Percentiles rank a stretch among this genome's conserved stretches.
Evolutionary conservation across 331 rosid species (phyloP).

Genomic region (Erythrophleum ivorense): DNA sequence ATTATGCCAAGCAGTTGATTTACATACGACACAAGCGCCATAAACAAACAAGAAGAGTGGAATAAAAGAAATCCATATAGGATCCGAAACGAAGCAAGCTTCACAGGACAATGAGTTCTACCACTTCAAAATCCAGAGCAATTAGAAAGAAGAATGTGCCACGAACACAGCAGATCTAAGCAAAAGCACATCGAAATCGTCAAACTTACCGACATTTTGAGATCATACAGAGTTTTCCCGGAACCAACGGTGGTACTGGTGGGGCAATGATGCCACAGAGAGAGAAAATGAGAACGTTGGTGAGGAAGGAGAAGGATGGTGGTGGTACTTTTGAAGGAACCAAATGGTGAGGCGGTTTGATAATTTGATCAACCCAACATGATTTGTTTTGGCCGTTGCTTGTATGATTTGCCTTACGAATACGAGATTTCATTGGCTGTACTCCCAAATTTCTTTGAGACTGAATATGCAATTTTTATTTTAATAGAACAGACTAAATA

Average conservation of each 20-base stretch:
- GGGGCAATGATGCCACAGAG: background rate
- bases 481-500: no score
- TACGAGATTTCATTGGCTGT: background rate
- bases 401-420: background rate
- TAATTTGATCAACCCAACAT: background rate
- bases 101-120: background rate
- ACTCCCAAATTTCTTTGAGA: no score
- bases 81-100: background rate
- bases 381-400: background rate
- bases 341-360: background rate
- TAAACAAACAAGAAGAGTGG: background rate
- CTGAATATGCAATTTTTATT: no score
- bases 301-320: background rate
- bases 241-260: background rate
- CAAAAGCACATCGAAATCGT: background rate
- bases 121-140: background rate
- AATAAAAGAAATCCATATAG: background rate
- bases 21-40: background rate
- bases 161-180: conserved; percentile 20
- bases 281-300: background rate
- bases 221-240: conserved; percentile 23
- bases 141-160: background rate
- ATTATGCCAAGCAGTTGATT: background rate
- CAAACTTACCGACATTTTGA: conserved; percentile 51
- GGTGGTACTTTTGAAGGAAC: background rate